phyloP scores from a whole-genome alignment of 2,329 filamentous ascomycete genomes.

The Lasiodiplodia hormozganensis region DNA sequence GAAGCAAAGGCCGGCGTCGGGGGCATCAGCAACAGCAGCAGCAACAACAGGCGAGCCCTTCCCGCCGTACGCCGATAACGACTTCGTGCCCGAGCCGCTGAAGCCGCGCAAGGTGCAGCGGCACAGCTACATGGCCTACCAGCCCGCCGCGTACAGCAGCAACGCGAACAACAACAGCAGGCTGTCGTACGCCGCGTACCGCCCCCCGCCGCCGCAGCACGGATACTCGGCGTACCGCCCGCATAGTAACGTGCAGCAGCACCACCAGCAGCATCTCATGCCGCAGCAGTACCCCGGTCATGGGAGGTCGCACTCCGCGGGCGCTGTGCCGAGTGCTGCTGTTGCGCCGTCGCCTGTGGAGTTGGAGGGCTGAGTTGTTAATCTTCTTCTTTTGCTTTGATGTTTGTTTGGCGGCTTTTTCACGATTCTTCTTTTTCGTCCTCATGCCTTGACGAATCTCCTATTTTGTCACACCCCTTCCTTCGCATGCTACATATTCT shows the following conservation, averaged over 20 bases:
- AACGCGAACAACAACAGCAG: neutral
- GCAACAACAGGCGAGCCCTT: neutral
- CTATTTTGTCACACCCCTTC: neutral
- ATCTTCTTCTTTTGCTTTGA: neutral
- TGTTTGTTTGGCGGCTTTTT: no score
- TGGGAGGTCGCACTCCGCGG: neutral
- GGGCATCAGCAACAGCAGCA: neutral
- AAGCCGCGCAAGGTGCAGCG: slow-evolving; percentile 5
- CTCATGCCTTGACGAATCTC: neutral
- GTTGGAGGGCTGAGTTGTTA: neutral
- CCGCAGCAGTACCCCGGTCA: neutral
- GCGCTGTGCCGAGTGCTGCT: neutral
- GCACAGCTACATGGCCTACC: slow-evolving; percentile 23
- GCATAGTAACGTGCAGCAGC: neutral
- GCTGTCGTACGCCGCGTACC: neutral
- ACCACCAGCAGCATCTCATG: neutral
- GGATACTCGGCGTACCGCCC: neutral
- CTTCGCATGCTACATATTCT: neutral
- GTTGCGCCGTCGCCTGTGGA: neutral
- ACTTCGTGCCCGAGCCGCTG: neutral
- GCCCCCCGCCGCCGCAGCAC: slow-evolving; percentile 1
- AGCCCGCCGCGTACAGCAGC: neutral
- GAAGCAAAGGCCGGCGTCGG: neutral
- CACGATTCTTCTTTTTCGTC: no score
- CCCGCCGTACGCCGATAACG: neutral